A percentile compares a stretch with the other conserved stretches of the same genome.
These are phyloP conservation scores for Cercospora sojina DNA, from an alignment of 2,329 filamentous ascomycete species.

Conservation along the genomic window DNA sequence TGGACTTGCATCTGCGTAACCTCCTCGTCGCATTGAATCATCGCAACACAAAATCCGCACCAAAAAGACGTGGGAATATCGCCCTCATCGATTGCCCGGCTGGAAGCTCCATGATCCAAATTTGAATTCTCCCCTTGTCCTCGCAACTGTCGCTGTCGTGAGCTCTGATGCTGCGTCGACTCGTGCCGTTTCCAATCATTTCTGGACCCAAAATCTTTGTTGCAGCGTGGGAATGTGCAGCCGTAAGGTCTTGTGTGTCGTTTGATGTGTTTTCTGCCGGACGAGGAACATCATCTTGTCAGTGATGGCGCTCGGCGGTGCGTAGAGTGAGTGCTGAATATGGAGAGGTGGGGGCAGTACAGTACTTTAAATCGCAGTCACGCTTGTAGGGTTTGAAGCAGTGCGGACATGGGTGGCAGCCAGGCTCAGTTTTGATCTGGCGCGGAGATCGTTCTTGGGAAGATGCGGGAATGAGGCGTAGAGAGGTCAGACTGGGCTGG, in stretches of 20 bases:
- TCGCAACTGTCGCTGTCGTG: neutral
- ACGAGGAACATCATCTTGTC: neutral
- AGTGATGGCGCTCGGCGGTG: neutral
- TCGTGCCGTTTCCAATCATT: constrained; percentile 95
- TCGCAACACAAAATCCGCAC: neutral
- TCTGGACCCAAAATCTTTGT: constrained; percentile 81
- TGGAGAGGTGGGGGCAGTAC: constrained; percentile 11
- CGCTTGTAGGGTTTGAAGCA: constrained; percentile 32
- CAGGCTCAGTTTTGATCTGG: neutral
- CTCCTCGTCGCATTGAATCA: neutral
- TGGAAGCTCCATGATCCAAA: neutral
- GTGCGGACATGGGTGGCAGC: constrained; percentile 14
- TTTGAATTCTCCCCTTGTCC: neutral
- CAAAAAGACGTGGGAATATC: neutral
- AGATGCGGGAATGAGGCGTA: neutral
- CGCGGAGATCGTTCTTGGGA: neutral
- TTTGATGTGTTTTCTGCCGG: constrained; percentile 73
- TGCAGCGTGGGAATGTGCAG: constrained; percentile 71
- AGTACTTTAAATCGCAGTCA: constrained; percentile 44
- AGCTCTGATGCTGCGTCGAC: constrained; percentile 63
- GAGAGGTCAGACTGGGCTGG: neutral
- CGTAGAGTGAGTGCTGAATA: neutral
- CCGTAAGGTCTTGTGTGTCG: constrained; percentile 78
- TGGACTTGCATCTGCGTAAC: neutral
- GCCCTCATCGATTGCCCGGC: neutral